Base-by-base conservation (phyloP, 2,329 filamentous ascomycete genomes). In the Colletotrichum aenigma region DNA sequence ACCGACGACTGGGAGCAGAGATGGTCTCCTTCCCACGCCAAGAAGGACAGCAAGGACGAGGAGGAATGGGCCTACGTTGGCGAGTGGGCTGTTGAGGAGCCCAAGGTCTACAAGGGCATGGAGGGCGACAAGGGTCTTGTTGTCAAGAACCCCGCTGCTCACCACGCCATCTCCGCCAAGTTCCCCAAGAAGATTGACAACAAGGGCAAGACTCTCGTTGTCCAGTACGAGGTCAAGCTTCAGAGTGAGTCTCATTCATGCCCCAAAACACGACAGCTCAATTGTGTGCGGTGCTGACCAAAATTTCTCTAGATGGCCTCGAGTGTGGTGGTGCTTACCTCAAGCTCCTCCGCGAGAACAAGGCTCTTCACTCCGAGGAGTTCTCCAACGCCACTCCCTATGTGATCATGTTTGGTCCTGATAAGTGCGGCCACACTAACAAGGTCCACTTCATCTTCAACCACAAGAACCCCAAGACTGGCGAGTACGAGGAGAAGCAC, bases 391-490 rank as follows among this genome's bases (percentile, higher is more conserved):
- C 94, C 77, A 98, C 96, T 58, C 97, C 97, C 65, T 99, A 99
- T 85, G 95, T 99, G 81, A 98, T 99, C 91, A 99, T 99, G 97
- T 99, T 99, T 85, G 97, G 97, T 80, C 97, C 97, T 81, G 97
- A 99, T 91, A 98, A 98, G 94, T 99, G 97, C 86, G 97, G 97
- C 86, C 92, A 95, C 85, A 98, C 95, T 87, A 99, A 99, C 94
- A 98, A 98, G 94, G 95, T 97, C 69, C 91, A 93, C 87, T 98
- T 99, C 89, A 99, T 99, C 87, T 98, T 99, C 93, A 97, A 97
- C 88, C 97, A 99, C 94, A 99, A 98, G 95, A 99, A 98, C 93
- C 97, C 97, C 85, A 98, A 98, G 94, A 98, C 96, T 62, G 96
- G 96, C 89, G 95, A 98, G 88, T 99, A 99, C 83, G 96, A 99